Base-by-base conservation (phyloP, 2,329 filamentous ascomycete genomes). In the Trichoderma lentiforme region DNA sequence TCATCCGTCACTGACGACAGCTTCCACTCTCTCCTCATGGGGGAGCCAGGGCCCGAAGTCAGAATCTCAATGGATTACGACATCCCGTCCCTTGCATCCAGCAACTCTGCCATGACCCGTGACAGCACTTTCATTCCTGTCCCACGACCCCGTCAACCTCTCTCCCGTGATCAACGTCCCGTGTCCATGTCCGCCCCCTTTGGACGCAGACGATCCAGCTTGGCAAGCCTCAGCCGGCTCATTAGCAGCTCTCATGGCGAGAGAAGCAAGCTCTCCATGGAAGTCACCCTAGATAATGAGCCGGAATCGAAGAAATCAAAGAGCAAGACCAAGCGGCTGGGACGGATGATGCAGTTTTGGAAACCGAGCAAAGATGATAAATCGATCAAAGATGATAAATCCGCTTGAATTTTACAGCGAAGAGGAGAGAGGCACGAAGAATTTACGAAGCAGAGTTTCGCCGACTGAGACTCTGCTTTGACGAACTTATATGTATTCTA, bases 321-420 rank as follows among this genome's bases (percentile, higher is more conserved):
- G 79, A 77, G 91, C 84, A 92, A 90, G 79, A 84, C 89, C 47
- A 92, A 90, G 79, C 87, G 92, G 34, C 82, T 94, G 47, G 92
- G 92, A 79, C 91, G 91, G 66, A 86, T 94, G 83, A 90, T 94
- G 86, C 90, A 91, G 76, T 95, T 95, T 80, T 95, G 92, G 92
- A 93, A 92, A 81, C 84, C 86, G 11, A 89, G 86, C 77, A 86
- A 86, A 73, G 79, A 82, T 47, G 75, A 73, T 3, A 73, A 78
- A 39, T 68, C 81, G 43, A 63, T 24, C 24, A 28, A 63, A 43
- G 62, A 65, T 18, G 62, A 65, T 9, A 57, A 28, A 58, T 24
- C 80, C 43, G 75, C 76, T n/a, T 80, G 76, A 76, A 51, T 12
- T 61, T 61, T 15, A n/a, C 39, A 51, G 43, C 28, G 43, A 30